Evolutionary conservation across 495 filamentous ascomycete species (phyloP), one percentile per base, ranked within the genome.

Genomic region (Daldinia concentrica): DNA sequence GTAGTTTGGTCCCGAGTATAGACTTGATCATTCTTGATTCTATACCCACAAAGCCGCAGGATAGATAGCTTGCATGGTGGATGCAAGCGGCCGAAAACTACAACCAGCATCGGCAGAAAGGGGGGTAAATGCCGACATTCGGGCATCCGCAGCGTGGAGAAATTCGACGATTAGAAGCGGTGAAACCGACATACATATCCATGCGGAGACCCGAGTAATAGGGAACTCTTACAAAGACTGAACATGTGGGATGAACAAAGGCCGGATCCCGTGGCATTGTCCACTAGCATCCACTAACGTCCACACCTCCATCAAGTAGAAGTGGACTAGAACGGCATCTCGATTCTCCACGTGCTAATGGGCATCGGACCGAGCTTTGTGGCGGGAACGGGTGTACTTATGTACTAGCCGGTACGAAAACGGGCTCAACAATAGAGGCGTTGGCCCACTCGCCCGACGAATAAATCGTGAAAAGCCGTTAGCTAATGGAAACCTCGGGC

Each of bases 311-410:
- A 71, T 39, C 17, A 65, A 64, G 17, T 41, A 56, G 22, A 19
- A 67, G n/a, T 58, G 43, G 24, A 58, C 56, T 52, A 56, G 29
- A 37, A 61, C 6, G 29, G 54, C 41, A 57, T 63, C 39, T 62
- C 24, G 52, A 63, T 63, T 36, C 48, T 45, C 19, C 8, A 30
- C 27, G 67, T 30, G 11, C 24, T 45, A 62, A 55, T 52, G 50
- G 54, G 60, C 64, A 72, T 72, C 64, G 69, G 69, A 41, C 69
- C 59, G 59, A 72, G 60, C 48, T 43, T 32, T 55, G 45, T 63
- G 41, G 58, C 69, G 58, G 59, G 34, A 63, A 62, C 32, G 15
- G 50, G 14, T 60, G 14, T 32, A 58, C 19, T 14, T 32, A 24
- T 57, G 32, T 58, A 17, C 30, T 17, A 36, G 11, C 19, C 17